Evolutionary conservation across 768 basidiomycete species (phyloP), one percentile per base, ranked within the genome.

Genomic region (Daedaleopsis nitida): DNA sequence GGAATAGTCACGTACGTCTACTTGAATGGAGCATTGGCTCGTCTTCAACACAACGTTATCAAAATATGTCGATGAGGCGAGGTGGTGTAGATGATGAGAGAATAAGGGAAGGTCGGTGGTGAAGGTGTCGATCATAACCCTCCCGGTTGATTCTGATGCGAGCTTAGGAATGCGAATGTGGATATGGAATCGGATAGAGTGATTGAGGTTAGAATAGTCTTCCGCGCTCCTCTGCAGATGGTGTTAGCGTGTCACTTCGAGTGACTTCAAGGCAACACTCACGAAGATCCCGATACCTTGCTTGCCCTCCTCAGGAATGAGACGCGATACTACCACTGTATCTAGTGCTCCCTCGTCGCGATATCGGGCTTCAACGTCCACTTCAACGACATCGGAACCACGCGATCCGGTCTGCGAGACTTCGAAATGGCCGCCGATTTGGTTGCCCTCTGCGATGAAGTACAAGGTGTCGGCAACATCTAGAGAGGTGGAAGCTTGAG

Each of bases 41-140:
- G 60, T 17, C 1, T 12, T 19, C 7, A 62, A 52, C 1, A 16
- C 6, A 27, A 85, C 62, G 0, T 54, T 55, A 3, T 74, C 70
- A 55, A 86, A 84, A 0, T 72, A 34, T 12, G 80, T 72, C 2
- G 69, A 68, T 24, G 70, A 64, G 23, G 62, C 63, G 16, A 83
- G 68, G 12, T 76, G 67, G 16, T 65, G 72, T 4, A 86, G 42
- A 17, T 51, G 53, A 19, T 63, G 62, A 5, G 57, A 16, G 49
- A 58, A 63, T 4, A 34, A 76, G 14, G 73, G 74, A 38, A 83
- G 57, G 38, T 75, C 68, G 5, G 83, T 83, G 58, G 77, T 73
- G 27, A 86, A 75, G 5, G 66, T 67, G 54, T 80, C 77, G 64
- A 86, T 75, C 2, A 64, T 55, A 6, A 76, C 65, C 24, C 72